phyloP scores from a whole-genome alignment of 257 asterid species.

The Marsdenia floribunda region DNA sequence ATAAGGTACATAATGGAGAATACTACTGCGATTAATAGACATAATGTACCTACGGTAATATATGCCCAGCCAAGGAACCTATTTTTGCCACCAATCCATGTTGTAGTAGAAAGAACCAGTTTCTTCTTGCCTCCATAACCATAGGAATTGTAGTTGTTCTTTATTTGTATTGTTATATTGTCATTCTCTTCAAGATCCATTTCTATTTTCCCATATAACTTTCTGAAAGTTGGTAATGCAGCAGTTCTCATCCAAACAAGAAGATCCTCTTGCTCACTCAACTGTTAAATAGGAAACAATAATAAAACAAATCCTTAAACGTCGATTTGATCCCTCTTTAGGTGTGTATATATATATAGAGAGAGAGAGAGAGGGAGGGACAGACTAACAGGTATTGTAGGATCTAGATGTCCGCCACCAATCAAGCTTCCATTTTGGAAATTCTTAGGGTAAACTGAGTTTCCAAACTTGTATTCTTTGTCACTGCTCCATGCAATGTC shows the following conservation, averaged over 20 bases:
- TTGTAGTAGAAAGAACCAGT: conserved; percentile 73
- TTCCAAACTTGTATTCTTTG: conserved; percentile 49
- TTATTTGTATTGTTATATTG: conserved; percentile 52
- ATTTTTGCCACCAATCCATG: conserved; percentile 91
- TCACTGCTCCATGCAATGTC: conserved; percentile 77
- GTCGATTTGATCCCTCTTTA: too few species aligned
- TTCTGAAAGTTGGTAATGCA: conserved; percentile 71
- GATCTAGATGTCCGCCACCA: conserved; percentile 68
- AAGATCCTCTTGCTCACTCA: conserved; percentile 93
- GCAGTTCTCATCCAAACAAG: conserved; percentile 95
- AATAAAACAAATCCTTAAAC: too few species aligned
- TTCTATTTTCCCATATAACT: conserved; percentile 77
- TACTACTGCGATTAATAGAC: conserved; percentile 49
- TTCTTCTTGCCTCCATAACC: conserved; percentile 65
- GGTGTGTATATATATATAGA: too few species aligned
- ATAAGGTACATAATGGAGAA: conserved; percentile 60
- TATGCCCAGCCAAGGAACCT: conserved; percentile 65
- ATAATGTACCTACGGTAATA: conserved; percentile 59
- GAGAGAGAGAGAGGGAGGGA: not conserved
- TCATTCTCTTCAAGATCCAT: conserved; percentile 69
- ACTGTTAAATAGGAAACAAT: conserved; percentile 30
- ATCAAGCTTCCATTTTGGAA: conserved; percentile 56
- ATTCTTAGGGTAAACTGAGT: conserved; percentile 65
- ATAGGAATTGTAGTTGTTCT: conserved; percentile 81
- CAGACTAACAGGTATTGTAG: conserved; percentile 55